Base-by-base conservation (phyloP, 768 basidiomycete species). In the Tricholoma sp. region DNA sequence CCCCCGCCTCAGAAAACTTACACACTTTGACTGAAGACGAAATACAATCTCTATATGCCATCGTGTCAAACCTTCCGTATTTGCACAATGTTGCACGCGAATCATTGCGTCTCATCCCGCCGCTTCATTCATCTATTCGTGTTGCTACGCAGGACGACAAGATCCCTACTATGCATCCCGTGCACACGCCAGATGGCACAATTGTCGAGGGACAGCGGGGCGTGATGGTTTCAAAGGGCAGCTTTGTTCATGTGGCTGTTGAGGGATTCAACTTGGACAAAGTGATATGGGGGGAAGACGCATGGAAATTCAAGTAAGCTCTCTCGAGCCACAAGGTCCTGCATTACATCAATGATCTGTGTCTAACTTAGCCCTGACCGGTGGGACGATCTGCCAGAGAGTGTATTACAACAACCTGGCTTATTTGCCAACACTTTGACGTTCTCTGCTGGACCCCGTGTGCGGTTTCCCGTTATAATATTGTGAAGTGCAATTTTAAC, bases 191-290 rank as follows among this genome's bases (percentile, higher is more conserved):
- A 24, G 78, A 83, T 62, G 83, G 82, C 2, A 77, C 67, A 19
- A 62, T 76, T 27, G 69, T 76, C 10, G 69, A 77, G 59, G 68
- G 68, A 24, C 72, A 69, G 58, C 68, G 67, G 54, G 79, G 74
- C 7, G 71, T 89, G 49, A 66, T 69, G 10, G 73, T 93, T 51
- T 76, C 75, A 1, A 88, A 88, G 63, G 91, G 89, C 5, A 84
- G 81, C 45, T 81, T 87, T 43, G 81, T 94, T 5, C 89, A 93
- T 67, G 78, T 92, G 5, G 85, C 91, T 0, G 71, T 92, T 9
- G 90, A 92, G 62, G 89, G 83, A 1, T 84, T 92, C 72, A 91
- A 91, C 66, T 71, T 91, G 24, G 88, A 91, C 66, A 85, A 83
- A 56, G 79, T 71, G 16, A 77, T 92, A 24, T 94, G 91, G 89